These are phyloP conservation scores for Candida neerlandica DNA, from an alignment of 1,139 yeast genomes.

Conservation along the genomic window DNA sequence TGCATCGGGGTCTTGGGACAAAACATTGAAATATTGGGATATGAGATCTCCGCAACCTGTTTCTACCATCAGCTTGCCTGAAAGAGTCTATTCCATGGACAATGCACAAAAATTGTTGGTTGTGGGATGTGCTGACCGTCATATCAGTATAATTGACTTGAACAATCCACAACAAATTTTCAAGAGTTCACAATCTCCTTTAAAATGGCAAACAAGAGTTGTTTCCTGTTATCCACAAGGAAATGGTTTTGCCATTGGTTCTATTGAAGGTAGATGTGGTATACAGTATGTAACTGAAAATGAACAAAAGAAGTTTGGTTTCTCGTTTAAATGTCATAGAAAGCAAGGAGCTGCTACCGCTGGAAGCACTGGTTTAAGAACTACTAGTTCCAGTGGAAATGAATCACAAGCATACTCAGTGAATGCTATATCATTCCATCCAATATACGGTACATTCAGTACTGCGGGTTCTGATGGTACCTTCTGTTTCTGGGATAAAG, in stretches of 20 bases:
- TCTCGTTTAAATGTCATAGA: conserved; percentile 94
- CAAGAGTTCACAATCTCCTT: conserved; percentile 74
- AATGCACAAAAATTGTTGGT: conserved; percentile 77
- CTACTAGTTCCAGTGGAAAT: conserved; percentile 14
- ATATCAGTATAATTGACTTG: conserved; percentile 74
- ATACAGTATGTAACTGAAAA: conserved; percentile 87
- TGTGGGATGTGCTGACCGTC: conserved; percentile 91
- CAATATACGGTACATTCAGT: conserved; percentile 84
- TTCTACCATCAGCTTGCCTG: conserved; percentile 81
- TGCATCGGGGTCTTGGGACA: conserved; percentile 97
- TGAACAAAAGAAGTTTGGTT: conserved; percentile 71
- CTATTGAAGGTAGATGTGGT: conserved; percentile 97
- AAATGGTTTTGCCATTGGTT: conserved; percentile 89
- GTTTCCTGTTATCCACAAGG: conserved; percentile 87
- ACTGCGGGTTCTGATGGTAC: conserved; percentile 97
- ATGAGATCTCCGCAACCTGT: conserved; percentile 84
- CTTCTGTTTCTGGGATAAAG: conserved; percentile 96
- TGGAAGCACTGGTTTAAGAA: conserved; percentile 24
- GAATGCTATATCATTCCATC: conserved; percentile 84
- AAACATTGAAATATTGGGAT: conserved; percentile 93
- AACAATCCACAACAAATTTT: conserved; percentile 83
- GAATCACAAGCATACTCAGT: conserved; percentile 72
- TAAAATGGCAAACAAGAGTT: conserved; percentile 87
- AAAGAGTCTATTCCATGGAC: conserved; percentile 91
- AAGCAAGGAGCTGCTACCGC: conserved; percentile 42